Evolutionary conservation across 345 rosid species (phyloP).

Genomic region (thale cress (Arabidopsis thaliana)): DNA sequence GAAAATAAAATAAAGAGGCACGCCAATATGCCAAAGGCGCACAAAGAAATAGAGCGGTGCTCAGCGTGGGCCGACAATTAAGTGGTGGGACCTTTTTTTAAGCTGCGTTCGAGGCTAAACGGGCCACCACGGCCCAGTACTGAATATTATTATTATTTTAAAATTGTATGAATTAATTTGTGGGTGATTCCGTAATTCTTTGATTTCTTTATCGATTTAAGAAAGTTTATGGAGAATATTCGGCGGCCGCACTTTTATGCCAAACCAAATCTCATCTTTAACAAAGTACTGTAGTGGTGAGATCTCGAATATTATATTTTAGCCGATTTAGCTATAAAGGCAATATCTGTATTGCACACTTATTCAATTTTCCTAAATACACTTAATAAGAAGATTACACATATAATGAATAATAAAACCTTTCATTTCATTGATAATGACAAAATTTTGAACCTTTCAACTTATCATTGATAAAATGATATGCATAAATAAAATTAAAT

Average conservation of each 20-base stretch:
- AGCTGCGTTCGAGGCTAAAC: constrained; percentile 34
- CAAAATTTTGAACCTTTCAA: too few species aligned
- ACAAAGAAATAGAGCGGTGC: constrained; percentile 36
- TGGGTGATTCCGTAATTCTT: constrained; percentile 16
- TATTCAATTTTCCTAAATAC: background rate
- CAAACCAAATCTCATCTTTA: constrained; percentile 44
- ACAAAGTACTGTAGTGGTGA: constrained; percentile 15
- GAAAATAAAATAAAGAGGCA: constrained; percentile 9
- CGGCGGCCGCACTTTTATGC: constrained; percentile 51
- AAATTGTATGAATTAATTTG: constrained; percentile 4
- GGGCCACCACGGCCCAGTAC: constrained; percentile 44
- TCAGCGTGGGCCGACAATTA: constrained; percentile 48
- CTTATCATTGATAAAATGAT: too few species aligned
- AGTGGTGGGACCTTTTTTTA: constrained; percentile 39
- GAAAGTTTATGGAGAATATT: constrained; percentile 38
- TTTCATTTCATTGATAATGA: background rate
- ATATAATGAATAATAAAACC: background rate
- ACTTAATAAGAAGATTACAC: background rate
- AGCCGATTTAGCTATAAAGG: constrained; percentile 28
- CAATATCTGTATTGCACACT: constrained; percentile 34
- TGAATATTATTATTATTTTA: background rate
- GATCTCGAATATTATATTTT: constrained; percentile 16
- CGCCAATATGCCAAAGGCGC: constrained; percentile 33
- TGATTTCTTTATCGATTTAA: constrained; percentile 9
- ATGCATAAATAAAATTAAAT: too few species aligned